phyloP scores from a whole-genome alignment of 441 rosid genomes.

The Aquilaria agallochum region DNA sequence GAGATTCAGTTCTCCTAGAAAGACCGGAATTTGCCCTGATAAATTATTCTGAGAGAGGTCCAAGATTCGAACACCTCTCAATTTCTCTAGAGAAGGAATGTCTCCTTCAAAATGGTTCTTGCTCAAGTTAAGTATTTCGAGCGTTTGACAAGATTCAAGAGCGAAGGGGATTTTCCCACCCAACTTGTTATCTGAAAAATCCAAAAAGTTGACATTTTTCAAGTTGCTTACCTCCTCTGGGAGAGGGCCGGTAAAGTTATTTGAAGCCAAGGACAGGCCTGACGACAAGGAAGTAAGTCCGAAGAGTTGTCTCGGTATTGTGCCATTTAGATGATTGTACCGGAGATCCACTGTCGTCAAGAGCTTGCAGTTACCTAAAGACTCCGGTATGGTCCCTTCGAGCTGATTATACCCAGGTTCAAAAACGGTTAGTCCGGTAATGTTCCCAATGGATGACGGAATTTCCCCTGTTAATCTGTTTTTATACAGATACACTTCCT shows the following conservation, averaged over 20 bases:
- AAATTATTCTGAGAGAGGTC: constrained; percentile 22
- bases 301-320: constrained; percentile 7
- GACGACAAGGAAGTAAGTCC: constrained; percentile 7
- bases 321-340: constrained; percentile 10
- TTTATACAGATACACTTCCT: background rate
- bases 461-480: constrained; percentile 2
- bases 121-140: background rate
- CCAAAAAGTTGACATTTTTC: constrained; percentile 1
- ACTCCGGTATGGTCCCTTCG: constrained; percentile 13
- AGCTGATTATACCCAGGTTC: background rate
- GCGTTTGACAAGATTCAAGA: constrained; percentile 4
- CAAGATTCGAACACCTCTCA: constrained; percentile 7
- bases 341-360: background rate
- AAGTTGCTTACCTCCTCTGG: constrained; percentile 17
- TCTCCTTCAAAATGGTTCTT: constrained; percentile 13
- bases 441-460: constrained; percentile 14
- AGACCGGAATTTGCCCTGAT: constrained; percentile 17
- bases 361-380: constrained; percentile 6
- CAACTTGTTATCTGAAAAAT: constrained; percentile 11
- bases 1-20: background rate
- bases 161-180: constrained; percentile 13
- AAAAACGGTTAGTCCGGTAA: background rate
- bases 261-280: background rate
- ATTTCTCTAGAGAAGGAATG: constrained; percentile 11
- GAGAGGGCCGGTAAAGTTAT: constrained; percentile 6